A percentile compares a stretch with the other conserved stretches of the same genome.
Evolutionary conservation across 805 yeast genomes (phyloP).

Genomic region (Saccharomycopsis olivae): DNA sequence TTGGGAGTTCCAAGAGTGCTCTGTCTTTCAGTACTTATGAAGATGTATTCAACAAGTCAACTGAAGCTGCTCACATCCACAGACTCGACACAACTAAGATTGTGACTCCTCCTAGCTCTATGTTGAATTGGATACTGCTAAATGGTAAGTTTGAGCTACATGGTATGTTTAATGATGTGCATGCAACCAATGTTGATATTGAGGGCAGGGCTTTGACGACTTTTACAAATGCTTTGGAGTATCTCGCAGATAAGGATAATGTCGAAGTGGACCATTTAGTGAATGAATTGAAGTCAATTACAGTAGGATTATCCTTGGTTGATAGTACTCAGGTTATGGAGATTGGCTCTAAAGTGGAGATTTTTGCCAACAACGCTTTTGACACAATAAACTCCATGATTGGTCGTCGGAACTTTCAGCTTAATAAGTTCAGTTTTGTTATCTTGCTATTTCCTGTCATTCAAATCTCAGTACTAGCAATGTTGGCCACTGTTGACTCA

Average conservation of each 20-base stretch:
- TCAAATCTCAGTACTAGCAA: conserved; percentile 8
- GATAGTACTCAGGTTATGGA: neutral
- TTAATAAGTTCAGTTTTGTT: conserved; percentile 7
- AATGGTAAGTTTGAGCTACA: neutral
- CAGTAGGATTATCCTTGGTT: conserved; percentile 1
- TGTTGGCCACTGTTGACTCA: neutral
- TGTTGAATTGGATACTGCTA: conserved; percentile 7
- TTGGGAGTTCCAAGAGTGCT: too few species aligned
- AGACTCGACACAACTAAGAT: conserved; percentile 1
- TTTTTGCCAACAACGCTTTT: conserved; percentile 10
- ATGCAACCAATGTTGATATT: neutral
- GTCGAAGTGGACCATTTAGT: conserved; percentile 4
- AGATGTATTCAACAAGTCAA: conserved; percentile 9
- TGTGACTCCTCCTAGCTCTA: conserved; percentile 3
- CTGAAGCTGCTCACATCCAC: conserved; percentile 6
- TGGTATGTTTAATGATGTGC: neutral
- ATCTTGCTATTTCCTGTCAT: conserved; percentile 17
- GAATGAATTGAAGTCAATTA: conserved; percentile 4
- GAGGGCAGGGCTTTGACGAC: conserved; percentile 4
- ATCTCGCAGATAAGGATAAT: neutral
- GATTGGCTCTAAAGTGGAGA: conserved; percentile 3
- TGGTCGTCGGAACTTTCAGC: neutral
- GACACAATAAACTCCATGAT: conserved; percentile 1
- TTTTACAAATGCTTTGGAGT: conserved; percentile 7
- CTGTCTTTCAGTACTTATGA: conserved; percentile 2